These are phyloP conservation scores for Pichia heedii DNA, from an alignment of 805 yeast species.

Conservation along the genomic window DNA sequence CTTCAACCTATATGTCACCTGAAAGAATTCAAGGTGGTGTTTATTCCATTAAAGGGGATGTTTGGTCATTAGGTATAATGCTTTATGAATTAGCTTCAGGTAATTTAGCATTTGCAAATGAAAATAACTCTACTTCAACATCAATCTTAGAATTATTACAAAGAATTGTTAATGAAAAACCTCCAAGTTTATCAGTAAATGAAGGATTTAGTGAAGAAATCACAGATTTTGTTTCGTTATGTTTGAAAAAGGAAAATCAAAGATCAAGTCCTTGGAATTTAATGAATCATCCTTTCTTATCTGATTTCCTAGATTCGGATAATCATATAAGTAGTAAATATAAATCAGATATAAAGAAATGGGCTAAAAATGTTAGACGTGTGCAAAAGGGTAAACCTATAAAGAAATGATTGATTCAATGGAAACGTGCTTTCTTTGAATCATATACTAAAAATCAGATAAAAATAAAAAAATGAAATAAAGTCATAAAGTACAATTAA, in stretches of 20 bases:
- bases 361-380: conserved; percentile 31
- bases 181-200: conserved; percentile 53
- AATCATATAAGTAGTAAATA: conserved; percentile 22
- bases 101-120: conserved; percentile 61
- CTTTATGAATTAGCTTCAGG: conserved; percentile 85
- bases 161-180: conserved; percentile 86
- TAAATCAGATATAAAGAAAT: conserved; percentile 23
- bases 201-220: conserved; percentile 42
- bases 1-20: conserved; percentile 96
- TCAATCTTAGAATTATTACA: conserved; percentile 88
- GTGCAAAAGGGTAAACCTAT: conserved; percentile 29
- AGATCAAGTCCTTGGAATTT: conserved; percentile 72
- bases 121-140: conserved; percentile 27
- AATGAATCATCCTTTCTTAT: conserved; percentile 31
- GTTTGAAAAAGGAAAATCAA: conserved; percentile 64
- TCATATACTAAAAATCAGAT: no score
- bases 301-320: conserved; percentile 24
- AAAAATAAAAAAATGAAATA: no score
- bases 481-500: no score
- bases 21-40: conserved; percentile 93
- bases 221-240: conserved; percentile 61
- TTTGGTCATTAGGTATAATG: conserved; percentile 94
- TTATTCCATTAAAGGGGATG: conserved; percentile 91
- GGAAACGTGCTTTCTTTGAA: no score
- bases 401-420: not conserved